A percentile compares a stretch with the other conserved stretches of the same genome.
Evolutionary conservation across 345 rosid genomes (phyloP).

Genomic region (Rhodomyrtus tomentosa): DNA sequence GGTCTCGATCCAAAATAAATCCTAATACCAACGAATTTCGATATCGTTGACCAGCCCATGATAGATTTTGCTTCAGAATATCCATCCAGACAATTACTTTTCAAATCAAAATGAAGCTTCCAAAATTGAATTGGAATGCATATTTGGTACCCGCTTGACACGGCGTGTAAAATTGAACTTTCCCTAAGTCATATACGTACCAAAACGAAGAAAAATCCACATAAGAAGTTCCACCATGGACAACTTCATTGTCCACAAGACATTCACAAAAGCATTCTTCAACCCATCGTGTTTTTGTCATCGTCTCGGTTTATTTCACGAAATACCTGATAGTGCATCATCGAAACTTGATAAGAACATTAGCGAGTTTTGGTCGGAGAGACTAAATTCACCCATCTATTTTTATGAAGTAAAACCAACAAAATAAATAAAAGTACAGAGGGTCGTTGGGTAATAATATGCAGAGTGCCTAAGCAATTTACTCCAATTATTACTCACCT

Average conservation of each 20-base stretch:
- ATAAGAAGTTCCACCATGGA: background rate
- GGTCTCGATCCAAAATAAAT: background rate
- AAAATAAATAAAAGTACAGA: background rate
- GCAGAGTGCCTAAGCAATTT: background rate
- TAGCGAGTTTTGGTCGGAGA: too few relatives aligned
- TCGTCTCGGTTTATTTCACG: background rate
- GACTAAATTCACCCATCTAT: too few relatives aligned
- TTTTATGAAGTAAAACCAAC: background rate
- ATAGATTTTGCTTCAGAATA: background rate
- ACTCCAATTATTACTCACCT: background rate
- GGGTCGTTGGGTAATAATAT: background rate
- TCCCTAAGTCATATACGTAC: background rate
- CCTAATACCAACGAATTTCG: background rate
- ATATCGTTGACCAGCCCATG: background rate
- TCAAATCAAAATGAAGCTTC: background rate
- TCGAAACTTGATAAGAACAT: too few relatives aligned
- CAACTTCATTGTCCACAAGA: background rate
- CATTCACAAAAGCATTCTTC: background rate
- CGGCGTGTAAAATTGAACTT: background rate
- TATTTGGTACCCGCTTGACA: background rate
- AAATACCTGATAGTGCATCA: background rate
- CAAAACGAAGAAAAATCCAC: background rate
- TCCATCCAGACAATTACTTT: background rate
- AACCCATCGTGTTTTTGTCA: background rate
- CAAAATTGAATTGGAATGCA: background rate